Evolutionary conservation across 768 basidiomycete species (phyloP), one percentile per base, ranked within the genome.

Genomic region (Hygrophorus russula): DNA sequence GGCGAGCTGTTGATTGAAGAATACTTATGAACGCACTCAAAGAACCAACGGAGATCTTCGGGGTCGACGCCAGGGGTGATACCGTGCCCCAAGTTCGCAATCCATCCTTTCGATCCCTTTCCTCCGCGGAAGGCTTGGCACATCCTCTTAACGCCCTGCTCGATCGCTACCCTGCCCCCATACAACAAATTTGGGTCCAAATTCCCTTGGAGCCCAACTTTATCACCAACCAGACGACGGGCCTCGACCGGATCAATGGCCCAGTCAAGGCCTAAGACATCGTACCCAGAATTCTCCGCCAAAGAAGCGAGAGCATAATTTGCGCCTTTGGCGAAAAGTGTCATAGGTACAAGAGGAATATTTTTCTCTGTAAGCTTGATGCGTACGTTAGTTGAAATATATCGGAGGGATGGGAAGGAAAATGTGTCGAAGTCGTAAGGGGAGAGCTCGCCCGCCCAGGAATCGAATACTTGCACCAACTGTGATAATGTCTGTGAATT

Each of bases 401-500:
- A 75, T 36, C 69, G 61, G 31, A 91, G 69, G 12, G 82, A 74
- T 6, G 92, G 92, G 48, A 86, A 74, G 36, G 93, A 83, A 64
- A 96, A 98, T 39, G 69, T 66, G 24, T 62, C 59, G 63, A 94
- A 98, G 58, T 97, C 87, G 55, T 87, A 67, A 2, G 84, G 89
- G 3, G 93, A 82, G 45, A 99, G 71, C 57, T 96, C 93, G 39
- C 87, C 86, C 7, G 88, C 96, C 76, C 86, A 89, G 1, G 96
- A 97, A 62, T 99, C 96, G 55, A 99, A 99, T 10, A 99, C 74
- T 76, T 99, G 96, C 4, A 98, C 70, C 36, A 96, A 69, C 93
- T 99, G 53, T 12, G 15, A 51, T 42, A 13, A 36, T 42, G 10
- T 32, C n/a, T 29, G 41, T 19, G 35, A 45, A 28, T 36, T 15